Conservation (phyloP, 306 rosid species). For the Castanospermum australe region DNA sequence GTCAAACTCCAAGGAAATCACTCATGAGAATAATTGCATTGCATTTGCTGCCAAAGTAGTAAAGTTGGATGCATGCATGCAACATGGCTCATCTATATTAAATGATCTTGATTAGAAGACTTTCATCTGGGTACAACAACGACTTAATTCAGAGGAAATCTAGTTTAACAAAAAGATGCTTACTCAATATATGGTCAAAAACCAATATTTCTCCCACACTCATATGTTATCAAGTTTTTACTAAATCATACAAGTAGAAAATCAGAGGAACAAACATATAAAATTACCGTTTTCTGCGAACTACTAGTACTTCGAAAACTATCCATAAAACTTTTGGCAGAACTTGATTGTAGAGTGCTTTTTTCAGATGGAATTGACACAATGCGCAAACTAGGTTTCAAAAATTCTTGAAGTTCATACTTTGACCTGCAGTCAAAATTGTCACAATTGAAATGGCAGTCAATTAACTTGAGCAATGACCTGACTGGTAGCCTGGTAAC, state of each 20-base stretch:
- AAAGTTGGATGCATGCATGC: conserved; percentile 26
- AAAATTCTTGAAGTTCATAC: conserved; percentile 85
- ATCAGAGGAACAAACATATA: conserved; percentile 22
- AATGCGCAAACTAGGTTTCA: conserved; percentile 97
- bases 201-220: conserved; percentile 18
- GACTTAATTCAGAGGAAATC: conserved; percentile 7
- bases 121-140: conserved; percentile 12
- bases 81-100: conserved; percentile 30
- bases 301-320: conserved; percentile 57
- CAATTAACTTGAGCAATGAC: conserved; percentile 18
- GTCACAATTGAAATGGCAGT: conserved; percentile 17
- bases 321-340: conserved; percentile 53
- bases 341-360: conserved; percentile 51
- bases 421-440: conserved; percentile 64
- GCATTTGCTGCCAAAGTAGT: conserved; percentile 20
- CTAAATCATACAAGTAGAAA: conserved; percentile 15
- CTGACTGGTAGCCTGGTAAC: too few relatives aligned
- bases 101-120: conserved; percentile 5
- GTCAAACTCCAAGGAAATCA: conserved; percentile 36
- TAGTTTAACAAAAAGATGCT: conserved; percentile 16
- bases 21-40: conserved; percentile 9
- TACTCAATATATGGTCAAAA: background rate
- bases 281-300: conserved; percentile 58
- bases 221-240: background rate
- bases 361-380: conserved; percentile 49